Base-by-base conservation (phyloP, 2,329 filamentous ascomycete species). In the Fusarium gaditjirri region DNA sequence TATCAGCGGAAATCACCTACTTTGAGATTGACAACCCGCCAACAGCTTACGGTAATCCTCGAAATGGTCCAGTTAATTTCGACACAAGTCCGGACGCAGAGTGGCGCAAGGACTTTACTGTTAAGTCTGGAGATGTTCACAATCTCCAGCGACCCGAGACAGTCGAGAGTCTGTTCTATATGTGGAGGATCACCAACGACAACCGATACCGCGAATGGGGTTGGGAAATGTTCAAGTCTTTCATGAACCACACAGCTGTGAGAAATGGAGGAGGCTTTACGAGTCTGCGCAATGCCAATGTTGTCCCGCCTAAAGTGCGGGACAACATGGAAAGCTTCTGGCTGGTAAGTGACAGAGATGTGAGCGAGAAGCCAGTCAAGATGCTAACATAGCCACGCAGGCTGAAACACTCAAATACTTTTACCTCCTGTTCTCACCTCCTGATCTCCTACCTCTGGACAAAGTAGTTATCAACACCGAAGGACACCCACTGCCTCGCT, bases 301-400 rank as follows among this genome's bases (percentile, higher is more conserved):
- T 83, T 9, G 82, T 96, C 14, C 94, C 95, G 25, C 90, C 94
- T 1, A 81, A 85, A 19, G 84, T 86, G 49, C 87, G 90, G 67
- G 95, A 99, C 82, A 98, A 98, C 76, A 98, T 99, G 95, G 96
- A 99, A 84, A 97, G 94, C 80, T 98, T 98, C 84, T 99, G 96
- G 96, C 89, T 99, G 86, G 92, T 94, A 83, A 84, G 92, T 85
- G 35, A 41, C 31, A 11, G 14, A 13, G 16, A 23, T 27, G 16
- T 33, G 31, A 39, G 31, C 21, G 17, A 31, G 14, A 23, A 12
- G 10, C 13, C 39, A 41, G 39, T 7, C 25, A 54, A 33, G 54
- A 38, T 44, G 35, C 72, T 78, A 59, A 76, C 69, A 29, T 38
- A 36, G 46, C 43, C 12, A n/a, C 53, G 29, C 65, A 94, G 92